Conservation (phyloP, 1,284 basidiomycete genomes). For the Trametes polyzona region DNA sequence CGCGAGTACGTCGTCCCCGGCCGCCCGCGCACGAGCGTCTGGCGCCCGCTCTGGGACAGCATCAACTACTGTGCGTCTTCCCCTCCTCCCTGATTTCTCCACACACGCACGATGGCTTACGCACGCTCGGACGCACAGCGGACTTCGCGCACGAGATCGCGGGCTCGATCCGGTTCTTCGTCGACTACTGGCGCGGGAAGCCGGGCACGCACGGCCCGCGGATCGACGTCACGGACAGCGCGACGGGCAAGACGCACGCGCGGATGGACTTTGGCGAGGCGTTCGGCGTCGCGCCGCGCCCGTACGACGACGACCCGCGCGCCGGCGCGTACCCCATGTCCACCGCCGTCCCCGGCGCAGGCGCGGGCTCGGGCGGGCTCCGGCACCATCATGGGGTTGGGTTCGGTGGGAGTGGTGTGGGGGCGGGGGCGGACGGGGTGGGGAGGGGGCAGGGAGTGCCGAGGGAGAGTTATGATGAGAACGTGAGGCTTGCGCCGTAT, state of each 20-base stretch:
- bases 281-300: constrained; percentile 46
- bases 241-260: constrained; percentile 29
- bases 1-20: constrained; percentile 60
- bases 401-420: too few species aligned
- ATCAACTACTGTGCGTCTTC: constrained; percentile 67
- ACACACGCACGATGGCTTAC: not conserved
- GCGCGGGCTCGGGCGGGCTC: not conserved
- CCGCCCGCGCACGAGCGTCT: constrained; percentile 50
- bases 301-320: constrained; percentile 1
- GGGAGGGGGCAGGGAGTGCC: not conserved
- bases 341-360: constrained; percentile 5
- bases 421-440: not conserved
- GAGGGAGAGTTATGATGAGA: constrained; percentile 47
- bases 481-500: constrained; percentile 49
- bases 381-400: too few species aligned
- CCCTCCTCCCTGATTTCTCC: constrained; percentile 5
- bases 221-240: constrained; percentile 30
- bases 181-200: constrained; percentile 50
- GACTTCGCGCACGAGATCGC: constrained; percentile 72
- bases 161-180: constrained; percentile 65
- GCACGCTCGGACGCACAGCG: constrained; percentile 37
- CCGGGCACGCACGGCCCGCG: constrained; percentile 47
- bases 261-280: constrained; percentile 52
- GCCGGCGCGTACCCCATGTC: constrained; percentile 25
- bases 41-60: constrained; percentile 76